phyloP scores from a whole-genome alignment of 139 green algal species.

The Chlamydomonas eustigma region DNA sequence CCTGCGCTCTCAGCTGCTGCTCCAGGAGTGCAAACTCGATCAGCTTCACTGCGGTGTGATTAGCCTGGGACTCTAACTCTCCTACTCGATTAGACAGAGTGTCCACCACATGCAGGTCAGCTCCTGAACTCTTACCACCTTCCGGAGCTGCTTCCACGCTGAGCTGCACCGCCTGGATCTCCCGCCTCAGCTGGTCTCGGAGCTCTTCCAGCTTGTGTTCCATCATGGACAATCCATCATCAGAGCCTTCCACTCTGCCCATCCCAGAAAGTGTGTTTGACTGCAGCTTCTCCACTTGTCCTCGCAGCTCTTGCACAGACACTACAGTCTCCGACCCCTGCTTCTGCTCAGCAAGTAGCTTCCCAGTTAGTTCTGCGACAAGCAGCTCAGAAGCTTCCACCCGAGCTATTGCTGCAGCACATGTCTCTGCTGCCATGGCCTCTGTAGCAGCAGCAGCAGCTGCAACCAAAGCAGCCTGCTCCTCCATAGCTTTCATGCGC shows the following conservation, averaged over 20 bases:
- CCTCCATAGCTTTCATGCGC: neutral
- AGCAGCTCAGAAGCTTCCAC: neutral
- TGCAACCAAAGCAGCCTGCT: neutral
- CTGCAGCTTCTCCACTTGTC: neutral
- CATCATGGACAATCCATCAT: neutral
- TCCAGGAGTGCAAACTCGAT: no score
- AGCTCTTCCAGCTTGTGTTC: neutral
- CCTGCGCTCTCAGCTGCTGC: no score
- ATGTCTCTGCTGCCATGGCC: neutral
- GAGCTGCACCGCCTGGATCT: neutral
- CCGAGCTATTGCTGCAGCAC: no score
- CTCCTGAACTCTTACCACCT: no score
- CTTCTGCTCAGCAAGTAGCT: neutral
- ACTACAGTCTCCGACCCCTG: neutral
- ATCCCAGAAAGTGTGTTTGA: neutral
- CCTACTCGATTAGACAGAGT: no score
- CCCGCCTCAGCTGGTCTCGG: neutral
- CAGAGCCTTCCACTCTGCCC: no score
- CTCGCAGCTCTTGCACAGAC: neutral
- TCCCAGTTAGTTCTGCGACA: neutral
- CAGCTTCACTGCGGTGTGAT: no score
- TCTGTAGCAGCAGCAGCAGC: neutral
- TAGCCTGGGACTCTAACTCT: no score
- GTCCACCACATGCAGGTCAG: no score
- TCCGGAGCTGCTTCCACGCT: no score